Percentiles rank a stretch among this genome's conserved stretches.
phyloP scores from a whole-genome alignment of 495 filamentous ascomycete species.

The Beverwykella pulmonaria region DNA sequence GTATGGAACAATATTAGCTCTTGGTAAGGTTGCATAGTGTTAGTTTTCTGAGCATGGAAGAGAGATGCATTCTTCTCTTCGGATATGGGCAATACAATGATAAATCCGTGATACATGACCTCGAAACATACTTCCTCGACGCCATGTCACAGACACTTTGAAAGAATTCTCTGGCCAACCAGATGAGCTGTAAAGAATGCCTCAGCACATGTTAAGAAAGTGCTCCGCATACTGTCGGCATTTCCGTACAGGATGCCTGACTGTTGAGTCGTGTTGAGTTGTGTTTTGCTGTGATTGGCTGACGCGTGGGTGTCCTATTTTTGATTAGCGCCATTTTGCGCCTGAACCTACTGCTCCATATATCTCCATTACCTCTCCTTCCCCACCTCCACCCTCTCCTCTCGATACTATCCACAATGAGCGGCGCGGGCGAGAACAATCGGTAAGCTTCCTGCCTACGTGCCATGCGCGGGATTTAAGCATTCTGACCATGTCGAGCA shows the following conservation, averaged over 20 bases:
- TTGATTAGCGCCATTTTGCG: background rate
- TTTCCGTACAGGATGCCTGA: background rate
- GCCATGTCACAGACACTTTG: background rate
- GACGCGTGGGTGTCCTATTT: background rate
- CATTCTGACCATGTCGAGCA: constrained; percentile 8
- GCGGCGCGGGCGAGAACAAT: constrained; percentile 38
- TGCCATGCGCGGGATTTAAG: background rate
- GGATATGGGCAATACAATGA: too few species aligned
- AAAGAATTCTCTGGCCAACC: background rate
- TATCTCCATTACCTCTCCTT: constrained; percentile 17
- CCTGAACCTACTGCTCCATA: background rate
- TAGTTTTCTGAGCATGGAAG: too few species aligned
- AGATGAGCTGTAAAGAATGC: background rate
- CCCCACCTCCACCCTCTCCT: constrained; percentile 6
- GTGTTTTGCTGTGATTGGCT: background rate
- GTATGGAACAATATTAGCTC: constrained; percentile 37
- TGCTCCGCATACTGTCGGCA: background rate
- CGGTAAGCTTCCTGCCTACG: constrained; percentile 21
- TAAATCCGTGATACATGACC: too few species aligned
- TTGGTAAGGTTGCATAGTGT: background rate
- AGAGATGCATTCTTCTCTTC: too few species aligned
- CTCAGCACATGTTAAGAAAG: background rate
- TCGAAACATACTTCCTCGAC: too few species aligned
- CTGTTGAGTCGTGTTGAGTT: too few species aligned
- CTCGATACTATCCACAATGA: constrained; percentile 18